Conservation (phyloP, 202 grass and related monocot species). For the Carex arenaria region DNA sequence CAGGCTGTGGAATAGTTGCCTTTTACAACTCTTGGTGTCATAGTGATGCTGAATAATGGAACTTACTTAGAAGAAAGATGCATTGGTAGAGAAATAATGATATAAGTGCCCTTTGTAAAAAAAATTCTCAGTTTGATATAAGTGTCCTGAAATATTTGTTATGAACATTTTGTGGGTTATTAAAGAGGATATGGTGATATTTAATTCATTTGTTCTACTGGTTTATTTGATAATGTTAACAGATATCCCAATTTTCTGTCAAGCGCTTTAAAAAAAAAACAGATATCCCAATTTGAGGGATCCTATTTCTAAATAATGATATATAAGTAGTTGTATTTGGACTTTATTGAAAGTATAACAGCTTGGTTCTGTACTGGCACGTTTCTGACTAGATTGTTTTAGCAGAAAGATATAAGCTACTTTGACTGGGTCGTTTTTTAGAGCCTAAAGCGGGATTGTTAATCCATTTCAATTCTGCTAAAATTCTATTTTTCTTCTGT, state of each 20-base stretch:
- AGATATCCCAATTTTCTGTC: not conserved
- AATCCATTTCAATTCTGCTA: not conserved
- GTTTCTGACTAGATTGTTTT: not conserved
- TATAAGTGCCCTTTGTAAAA: not conserved
- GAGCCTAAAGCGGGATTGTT: not conserved
- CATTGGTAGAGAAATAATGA: not conserved
- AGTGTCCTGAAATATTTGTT: not conserved
- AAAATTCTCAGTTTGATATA: not conserved
- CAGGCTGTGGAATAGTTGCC: not conserved
- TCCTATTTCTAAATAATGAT: not conserved
- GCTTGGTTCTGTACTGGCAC: not conserved
- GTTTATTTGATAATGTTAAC: not conserved
- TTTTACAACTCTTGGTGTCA: not conserved
- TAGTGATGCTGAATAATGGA: not conserved
- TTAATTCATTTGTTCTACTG: not conserved
- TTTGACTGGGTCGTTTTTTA: not conserved
- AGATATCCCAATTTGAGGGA: not conserved
- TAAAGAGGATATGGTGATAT: not conserved
- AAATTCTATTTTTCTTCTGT: too few relatives aligned
- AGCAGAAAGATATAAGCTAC: not conserved
- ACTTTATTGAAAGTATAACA: not conserved
- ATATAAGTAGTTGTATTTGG: not conserved
- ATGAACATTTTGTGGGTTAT: not conserved
- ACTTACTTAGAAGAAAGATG: not conserved
- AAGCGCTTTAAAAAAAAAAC: too few relatives aligned